Base-by-base conservation (phyloP, 2,329 filamentous ascomycete genomes). In the Alternaria atra region DNA sequence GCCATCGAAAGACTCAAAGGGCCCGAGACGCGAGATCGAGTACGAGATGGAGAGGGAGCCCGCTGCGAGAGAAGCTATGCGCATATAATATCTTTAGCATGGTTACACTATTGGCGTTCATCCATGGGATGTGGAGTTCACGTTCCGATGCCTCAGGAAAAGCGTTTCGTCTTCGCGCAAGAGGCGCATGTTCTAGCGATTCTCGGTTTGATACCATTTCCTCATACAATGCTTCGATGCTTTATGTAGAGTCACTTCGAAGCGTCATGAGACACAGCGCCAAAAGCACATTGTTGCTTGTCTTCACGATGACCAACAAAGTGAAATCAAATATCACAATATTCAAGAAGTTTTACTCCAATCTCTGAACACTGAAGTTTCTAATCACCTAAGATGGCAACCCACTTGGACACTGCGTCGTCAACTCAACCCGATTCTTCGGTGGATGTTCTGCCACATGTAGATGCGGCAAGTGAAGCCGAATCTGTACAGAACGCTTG, bases 11-110 rank as follows among this genome's bases (percentile, higher is more conserved):
- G 73, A 75, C 43, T 67, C 74, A 34, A 84, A 84, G 83, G 80
- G 88, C 82, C 79, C 89, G 71, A 79, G 88, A 85, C 85, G 88
- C 79, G 86, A 93, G 81, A 92, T 92, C 78, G 91, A 94, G 80
- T 91, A 92, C 76, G 91, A 93, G 80, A 87, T 90, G 60, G 90
- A 92, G 79, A 84, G 84, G 55, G 87, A 87, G 71, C 84, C 82
- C 46, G 82, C 83, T 66, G 66, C 74, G 29, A 69, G 76, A 62
- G 70, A 80, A 56, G 64, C 68, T 56, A 60, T 78, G 58, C 69
- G 67, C 55, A 66, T 73, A 53, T 78, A 61, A 76, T 73, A 70
- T 66, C 67, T 66, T 29, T 46, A 50, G 46, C 8, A 52, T 48
- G 17, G 56, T 42, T n/a, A 47, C 40, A 44, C 57, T 35, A 60